Evolutionary conservation across 1,284 basidiomycete genomes (phyloP), one percentile per base, ranked within the genome.

Genomic region (Sporisorium iseilematis-ciliati): DNA sequence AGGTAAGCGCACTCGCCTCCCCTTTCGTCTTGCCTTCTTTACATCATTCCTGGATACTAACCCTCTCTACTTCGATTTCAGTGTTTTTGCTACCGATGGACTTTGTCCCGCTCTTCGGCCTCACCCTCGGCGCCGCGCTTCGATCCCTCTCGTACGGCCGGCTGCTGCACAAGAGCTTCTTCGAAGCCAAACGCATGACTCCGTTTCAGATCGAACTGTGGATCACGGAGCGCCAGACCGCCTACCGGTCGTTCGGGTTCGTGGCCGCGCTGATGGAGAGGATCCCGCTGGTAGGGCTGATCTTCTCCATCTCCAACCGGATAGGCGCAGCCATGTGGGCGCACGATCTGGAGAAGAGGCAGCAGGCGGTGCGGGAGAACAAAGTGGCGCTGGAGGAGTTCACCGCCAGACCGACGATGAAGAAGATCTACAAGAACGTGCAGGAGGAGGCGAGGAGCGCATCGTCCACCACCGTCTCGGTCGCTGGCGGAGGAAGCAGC

Each of bases 311-410:
- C 50, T 80, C 78, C 23, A 85, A 85, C 63, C 79, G 78, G 3
- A 83, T 85, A 60, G 84, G 84, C 7, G 84, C 84, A 1, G 84
- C 83, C 14, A 82, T 82, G 81, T 84, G 82, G 76, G 81, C 82
- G 2, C 82, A 83, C 64, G 84, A 85, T 55, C 65, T 85, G 14
- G 84, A 85, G 55, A 85, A 85, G 57, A 70, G 82, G 5, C 83
- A 85, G 61, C 80, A 82, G 42, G n/a, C 41, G 11, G 25, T 18
- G 2, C 29, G 4, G 7, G 31, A 23, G 7, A 29, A 52, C 14
- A 38, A 38, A 14, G 11, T 38, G 35, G 35, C 12, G 23, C 16
- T 70, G 43, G 57, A 66, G 16, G 49, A 67, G 11, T 77, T 53
- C 56, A 59, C 59, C 20, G 7, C 20, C 10, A 73, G 73, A 46